These are phyloP conservation scores for Aspergillus novofumigatus DNA, from an alignment of 2,329 filamentous ascomycete genomes.

Conservation along the genomic window DNA sequence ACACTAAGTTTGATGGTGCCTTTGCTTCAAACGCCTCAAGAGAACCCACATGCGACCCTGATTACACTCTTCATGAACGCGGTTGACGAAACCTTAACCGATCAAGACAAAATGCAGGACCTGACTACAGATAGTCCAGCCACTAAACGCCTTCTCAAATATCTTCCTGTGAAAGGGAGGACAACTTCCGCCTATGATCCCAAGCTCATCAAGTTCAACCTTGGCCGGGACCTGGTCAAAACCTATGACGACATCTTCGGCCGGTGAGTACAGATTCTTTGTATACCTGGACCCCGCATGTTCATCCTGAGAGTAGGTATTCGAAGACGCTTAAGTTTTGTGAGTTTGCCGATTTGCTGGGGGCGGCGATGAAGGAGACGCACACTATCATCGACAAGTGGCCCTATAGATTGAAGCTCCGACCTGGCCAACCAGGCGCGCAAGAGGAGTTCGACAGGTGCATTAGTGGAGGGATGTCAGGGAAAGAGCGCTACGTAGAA, in stretches of 20 bases:
- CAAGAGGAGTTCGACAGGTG: constrained; percentile 31
- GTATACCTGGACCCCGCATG: too few species aligned
- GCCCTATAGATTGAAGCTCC: constrained; percentile 25
- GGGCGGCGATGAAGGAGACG: constrained; percentile 22
- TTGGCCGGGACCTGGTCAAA: not conserved
- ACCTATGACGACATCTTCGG: constrained; percentile 10
- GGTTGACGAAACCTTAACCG: constrained; percentile 5
- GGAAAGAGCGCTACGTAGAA: constrained; percentile 32
- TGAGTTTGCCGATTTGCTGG: constrained; percentile 1
- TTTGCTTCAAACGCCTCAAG: constrained; percentile 27
- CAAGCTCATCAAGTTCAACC: not conserved
- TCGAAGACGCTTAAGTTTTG: constrained; percentile 1
- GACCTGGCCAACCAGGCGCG: constrained; percentile 11
- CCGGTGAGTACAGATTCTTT: constrained; percentile 1
- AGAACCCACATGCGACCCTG: constrained; percentile 40
- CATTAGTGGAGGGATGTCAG: constrained; percentile 2
- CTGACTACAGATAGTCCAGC: not conserved
- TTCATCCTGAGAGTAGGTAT: not conserved
- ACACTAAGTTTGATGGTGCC: constrained; percentile 27
- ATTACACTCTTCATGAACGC: constrained; percentile 43
- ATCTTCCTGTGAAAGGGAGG: too few species aligned
- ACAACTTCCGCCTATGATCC: too few species aligned
- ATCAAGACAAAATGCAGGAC: too few species aligned
- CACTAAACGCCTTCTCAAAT: not conserved
- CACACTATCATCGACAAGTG: constrained; percentile 34